Base-by-base conservation (phyloP, 306 rosid species). In the Delonix regia region DNA sequence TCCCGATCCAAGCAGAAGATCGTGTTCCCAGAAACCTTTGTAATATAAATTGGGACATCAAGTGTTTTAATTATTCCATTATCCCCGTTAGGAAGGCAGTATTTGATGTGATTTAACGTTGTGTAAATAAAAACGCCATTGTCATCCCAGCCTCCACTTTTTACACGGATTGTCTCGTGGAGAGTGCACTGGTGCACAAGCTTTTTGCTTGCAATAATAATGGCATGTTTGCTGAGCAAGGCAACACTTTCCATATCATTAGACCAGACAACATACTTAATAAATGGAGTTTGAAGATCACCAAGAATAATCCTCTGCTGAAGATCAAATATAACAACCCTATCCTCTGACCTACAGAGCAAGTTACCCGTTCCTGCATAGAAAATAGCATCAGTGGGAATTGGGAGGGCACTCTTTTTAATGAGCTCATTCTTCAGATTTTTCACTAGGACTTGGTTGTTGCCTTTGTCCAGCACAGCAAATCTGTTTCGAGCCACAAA, bases 111-210 rank as follows among this genome's bases (percentile, higher is more conserved):
- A 77, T 94, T 94, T 55, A 94, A 78, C 14, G 98, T 94, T 0
- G 98, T 88, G 77, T 94, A 94, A 63, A 94, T 94, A 82, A 94
- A 91, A 79, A 94, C 91, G 33, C 98, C 97, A 61, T 90, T 91
- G 82, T 91, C 98, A 86, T 94, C 98, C 98, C 98, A 94, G 33
- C 90, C 97, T 74, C 98, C 98, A 75, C 97, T 94, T 80, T 94
- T 94, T 24, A 94, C 96, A 55, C 98, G 98, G 68, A 94, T 94
- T 28, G 98, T 91, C 89, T 94, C 98, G 25, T 94, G 98, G 72
- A 94, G 92, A 52, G 97, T 94, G 87, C 98, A 94, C 45, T 90
- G 96, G 68, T 88, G 98, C 86, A 87, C 98, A 79, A 94, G 96
- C 88, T 80, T 88, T 84, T 94, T 91, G 90, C 72, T 94, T 19